Conservation (phyloP, 2,329 filamentous ascomycete species). For the Colletotrichum spinosum region DNA sequence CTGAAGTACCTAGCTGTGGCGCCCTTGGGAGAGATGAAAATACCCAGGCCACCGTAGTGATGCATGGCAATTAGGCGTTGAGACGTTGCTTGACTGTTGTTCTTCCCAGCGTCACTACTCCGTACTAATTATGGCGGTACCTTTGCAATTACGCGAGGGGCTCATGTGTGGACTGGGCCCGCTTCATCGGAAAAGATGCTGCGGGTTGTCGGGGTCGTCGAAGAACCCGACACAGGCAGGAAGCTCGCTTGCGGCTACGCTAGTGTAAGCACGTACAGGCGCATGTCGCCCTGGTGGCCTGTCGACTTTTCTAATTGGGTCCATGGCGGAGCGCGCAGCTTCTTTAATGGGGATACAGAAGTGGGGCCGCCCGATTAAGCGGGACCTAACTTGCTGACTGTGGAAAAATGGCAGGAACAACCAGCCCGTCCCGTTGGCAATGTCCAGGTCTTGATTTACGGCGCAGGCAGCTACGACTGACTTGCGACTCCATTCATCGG, state of each 20-base stretch:
- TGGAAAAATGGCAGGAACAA: constrained; percentile 8
- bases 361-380: constrained; percentile 11
- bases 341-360: constrained; percentile 14
- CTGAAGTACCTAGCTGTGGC: too few relatives aligned
- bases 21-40: too few relatives aligned
- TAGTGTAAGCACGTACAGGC: constrained; percentile 6
- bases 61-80: too few relatives aligned
- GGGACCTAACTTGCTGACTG: constrained; percentile 5
- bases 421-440: neutral
- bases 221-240: constrained; percentile 31
- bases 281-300: neutral
- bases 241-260: constrained; percentile 32
- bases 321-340: constrained; percentile 9
- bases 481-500: neutral
- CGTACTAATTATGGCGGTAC: neutral
- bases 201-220: constrained; percentile 36
- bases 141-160: too few relatives aligned
- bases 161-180: neutral
- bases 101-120: neutral
- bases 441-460: too few relatives aligned
- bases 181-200: constrained; percentile 3
- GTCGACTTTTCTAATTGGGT: constrained; percentile 24
- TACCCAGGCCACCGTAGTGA: too few relatives aligned
- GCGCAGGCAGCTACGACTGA: neutral
- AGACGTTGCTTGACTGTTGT: too few relatives aligned